Evolutionary conservation across 1,284 basidiomycete genomes (phyloP).

Genomic region (Fomitopsis betulina): DNA sequence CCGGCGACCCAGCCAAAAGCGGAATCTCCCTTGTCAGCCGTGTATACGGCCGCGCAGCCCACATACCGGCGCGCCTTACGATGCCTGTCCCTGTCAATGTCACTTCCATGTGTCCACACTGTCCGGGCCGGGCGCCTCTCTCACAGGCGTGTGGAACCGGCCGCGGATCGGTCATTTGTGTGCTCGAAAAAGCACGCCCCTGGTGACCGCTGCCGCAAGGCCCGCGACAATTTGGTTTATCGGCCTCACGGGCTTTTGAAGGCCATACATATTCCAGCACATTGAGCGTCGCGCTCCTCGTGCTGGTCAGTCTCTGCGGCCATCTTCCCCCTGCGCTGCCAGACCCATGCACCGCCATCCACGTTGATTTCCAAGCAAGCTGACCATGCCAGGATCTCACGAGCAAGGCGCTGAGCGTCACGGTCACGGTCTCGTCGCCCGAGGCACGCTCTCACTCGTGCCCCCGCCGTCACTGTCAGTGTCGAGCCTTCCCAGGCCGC

Average conservation of each 20-base stretch:
- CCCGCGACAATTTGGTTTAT: not conserved
- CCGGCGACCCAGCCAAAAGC: too few relatives aligned
- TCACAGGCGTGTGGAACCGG: not conserved
- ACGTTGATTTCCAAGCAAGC: not conserved
- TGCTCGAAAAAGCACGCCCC: not conserved
- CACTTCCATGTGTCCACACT: not conserved
- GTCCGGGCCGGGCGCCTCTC: not conserved
- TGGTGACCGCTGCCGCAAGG: slow-evolving; percentile 1
- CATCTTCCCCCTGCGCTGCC: not conserved
- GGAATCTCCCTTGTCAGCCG: too few relatives aligned
- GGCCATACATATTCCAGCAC: not conserved
- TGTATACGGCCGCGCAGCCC: too few relatives aligned
- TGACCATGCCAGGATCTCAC: slow-evolving; percentile 1
- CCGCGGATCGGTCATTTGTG: not conserved
- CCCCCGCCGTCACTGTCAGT: not conserved
- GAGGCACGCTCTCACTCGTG: not conserved
- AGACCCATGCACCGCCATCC: not conserved
- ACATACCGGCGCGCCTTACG: too few relatives aligned
- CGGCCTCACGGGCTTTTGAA: not conserved
- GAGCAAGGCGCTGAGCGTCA: not conserved
- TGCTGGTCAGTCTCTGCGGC: not conserved
- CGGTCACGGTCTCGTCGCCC: not conserved
- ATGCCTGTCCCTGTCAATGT: too few relatives aligned
- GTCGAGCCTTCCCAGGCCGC: not conserved
- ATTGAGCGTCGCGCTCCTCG: not conserved